Percentiles rank a stretch among this genome's conserved stretches.
Evolutionary conservation across 169 alveolate species (phyloP).

Genomic region (Plasmodium vinckei): DNA sequence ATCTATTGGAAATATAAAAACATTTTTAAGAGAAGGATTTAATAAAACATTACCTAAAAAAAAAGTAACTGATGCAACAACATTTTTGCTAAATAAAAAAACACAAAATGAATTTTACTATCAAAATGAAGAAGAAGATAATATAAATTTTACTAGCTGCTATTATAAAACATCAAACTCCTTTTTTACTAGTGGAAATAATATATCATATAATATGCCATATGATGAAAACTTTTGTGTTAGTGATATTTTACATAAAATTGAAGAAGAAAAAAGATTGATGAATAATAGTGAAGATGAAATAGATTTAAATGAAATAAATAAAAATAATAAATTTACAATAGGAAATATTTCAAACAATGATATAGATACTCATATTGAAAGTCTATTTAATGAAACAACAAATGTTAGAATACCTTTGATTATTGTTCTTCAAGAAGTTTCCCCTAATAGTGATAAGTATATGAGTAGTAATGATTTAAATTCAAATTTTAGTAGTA

Average conservation of each 20-base stretch:
- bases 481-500: background rate
- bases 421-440: slow-evolving; percentile 15
- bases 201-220: slow-evolving; percentile 54
- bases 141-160: slow-evolving; percentile 19
- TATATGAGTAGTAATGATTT: background rate
- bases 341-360: background rate
- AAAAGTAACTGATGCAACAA: slow-evolving; percentile 30
- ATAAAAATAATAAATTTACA: background rate
- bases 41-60: slow-evolving; percentile 26
- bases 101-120: slow-evolving; percentile 3
- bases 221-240: slow-evolving; percentile 48
- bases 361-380: background rate
- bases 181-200: slow-evolving; percentile 10
- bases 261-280: slow-evolving; percentile 12
- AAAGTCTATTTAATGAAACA: no score
- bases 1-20: slow-evolving; percentile 50
- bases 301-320: background rate
- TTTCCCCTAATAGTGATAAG: background rate
- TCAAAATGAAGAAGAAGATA: background rate
- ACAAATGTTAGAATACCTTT: slow-evolving; percentile 23
- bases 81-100: slow-evolving; percentile 19
- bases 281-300: background rate
- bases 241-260: slow-evolving; percentile 14
- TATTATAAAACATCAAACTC: slow-evolving; percentile 44
- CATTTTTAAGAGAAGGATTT: slow-evolving; percentile 46